Evolutionary conservation across 2,329 filamentous ascomycete species (phyloP).

Genomic region (Lachnellula subtilissima): DNA sequence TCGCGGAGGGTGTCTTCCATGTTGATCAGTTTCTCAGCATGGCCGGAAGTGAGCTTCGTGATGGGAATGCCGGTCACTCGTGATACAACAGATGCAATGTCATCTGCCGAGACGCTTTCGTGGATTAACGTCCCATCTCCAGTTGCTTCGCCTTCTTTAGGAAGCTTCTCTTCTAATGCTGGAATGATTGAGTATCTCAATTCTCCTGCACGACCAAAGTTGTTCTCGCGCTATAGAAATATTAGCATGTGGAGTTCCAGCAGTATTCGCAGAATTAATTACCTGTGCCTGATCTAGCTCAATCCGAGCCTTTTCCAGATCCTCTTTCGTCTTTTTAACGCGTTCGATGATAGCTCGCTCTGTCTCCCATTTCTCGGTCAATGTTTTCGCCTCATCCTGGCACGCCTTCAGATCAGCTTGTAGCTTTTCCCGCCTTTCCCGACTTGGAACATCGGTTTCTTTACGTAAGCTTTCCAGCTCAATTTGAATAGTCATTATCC

Average conservation of each 20-base stretch:
- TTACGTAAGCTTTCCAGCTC: conserved; percentile 92
- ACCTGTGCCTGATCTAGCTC: conserved; percentile 80
- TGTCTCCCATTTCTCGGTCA: conserved; percentile 85
- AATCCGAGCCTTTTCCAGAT: conserved; percentile 79
- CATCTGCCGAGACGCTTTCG: conserved; percentile 90
- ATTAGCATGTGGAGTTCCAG: conserved; percentile 4
- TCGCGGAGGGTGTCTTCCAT: conserved; percentile 89
- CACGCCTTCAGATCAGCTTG: conserved; percentile 71
- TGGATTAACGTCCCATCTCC: conserved; percentile 63
- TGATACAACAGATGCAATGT: conserved; percentile 89
- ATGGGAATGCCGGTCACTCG: conserved; percentile 90
- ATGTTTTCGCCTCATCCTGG: conserved; percentile 67
- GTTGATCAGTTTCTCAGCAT: conserved; percentile 88
- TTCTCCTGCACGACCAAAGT: conserved; percentile 88
- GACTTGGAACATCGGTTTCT: conserved; percentile 84
- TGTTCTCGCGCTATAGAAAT: conserved; percentile 57
- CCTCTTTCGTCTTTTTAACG: conserved; percentile 80
- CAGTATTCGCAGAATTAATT: neutral
- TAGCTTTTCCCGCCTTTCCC: conserved; percentile 81
- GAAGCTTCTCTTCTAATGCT: conserved; percentile 70
- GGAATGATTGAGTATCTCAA: conserved; percentile 86
- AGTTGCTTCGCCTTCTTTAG: conserved; percentile 56
- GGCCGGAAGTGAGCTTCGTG: conserved; percentile 84
- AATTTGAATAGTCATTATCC: conserved; percentile 96
- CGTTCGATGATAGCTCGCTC: conserved; percentile 80